phyloP scores from a whole-genome alignment of 805 yeast species.

The Candida argentea region DNA sequence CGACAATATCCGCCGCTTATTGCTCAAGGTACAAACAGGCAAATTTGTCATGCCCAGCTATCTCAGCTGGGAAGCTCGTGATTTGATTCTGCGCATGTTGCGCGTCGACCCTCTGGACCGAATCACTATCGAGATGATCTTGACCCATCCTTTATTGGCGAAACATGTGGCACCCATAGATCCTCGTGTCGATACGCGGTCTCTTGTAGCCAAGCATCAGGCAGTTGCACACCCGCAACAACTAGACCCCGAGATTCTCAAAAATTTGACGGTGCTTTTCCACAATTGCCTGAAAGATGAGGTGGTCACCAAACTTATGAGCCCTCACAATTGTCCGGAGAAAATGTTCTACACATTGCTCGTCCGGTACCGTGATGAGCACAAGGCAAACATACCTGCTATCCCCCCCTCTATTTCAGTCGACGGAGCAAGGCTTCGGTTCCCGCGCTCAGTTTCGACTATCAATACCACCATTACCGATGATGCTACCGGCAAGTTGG shows the following conservation, averaged over 20 bases:
- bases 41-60: slow-evolving; percentile 73
- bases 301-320: slow-evolving; percentile 42
- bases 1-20: slow-evolving; percentile 79
- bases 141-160: slow-evolving; percentile 69
- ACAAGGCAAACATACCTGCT: slow-evolving; percentile 22
- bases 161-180: slow-evolving; percentile 50
- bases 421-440: slow-evolving; percentile 12
- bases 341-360: slow-evolving; percentile 73
- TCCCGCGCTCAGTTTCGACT: slow-evolving; percentile 32
- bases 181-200: slow-evolving; percentile 10
- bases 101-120: slow-evolving; percentile 73
- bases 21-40: slow-evolving; percentile 88
- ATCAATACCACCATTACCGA: slow-evolving; percentile 31
- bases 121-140: slow-evolving; percentile 67
- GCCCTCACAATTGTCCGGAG: slow-evolving; percentile 56
- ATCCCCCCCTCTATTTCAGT: not conserved
- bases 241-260: slow-evolving; percentile 64
- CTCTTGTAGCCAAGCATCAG: slow-evolving; percentile 6
- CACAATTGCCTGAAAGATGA: slow-evolving; percentile 58
- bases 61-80: slow-evolving; percentile 76
- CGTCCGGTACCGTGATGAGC: slow-evolving; percentile 65
- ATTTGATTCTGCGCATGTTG: slow-evolving; percentile 71
- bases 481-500: slow-evolving; percentile 14
- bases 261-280: slow-evolving; percentile 69
- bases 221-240: slow-evolving; percentile 34